phyloP scores from a whole-genome alignment of 164 flowering plant species.

The Vitis amurensis region DNA sequence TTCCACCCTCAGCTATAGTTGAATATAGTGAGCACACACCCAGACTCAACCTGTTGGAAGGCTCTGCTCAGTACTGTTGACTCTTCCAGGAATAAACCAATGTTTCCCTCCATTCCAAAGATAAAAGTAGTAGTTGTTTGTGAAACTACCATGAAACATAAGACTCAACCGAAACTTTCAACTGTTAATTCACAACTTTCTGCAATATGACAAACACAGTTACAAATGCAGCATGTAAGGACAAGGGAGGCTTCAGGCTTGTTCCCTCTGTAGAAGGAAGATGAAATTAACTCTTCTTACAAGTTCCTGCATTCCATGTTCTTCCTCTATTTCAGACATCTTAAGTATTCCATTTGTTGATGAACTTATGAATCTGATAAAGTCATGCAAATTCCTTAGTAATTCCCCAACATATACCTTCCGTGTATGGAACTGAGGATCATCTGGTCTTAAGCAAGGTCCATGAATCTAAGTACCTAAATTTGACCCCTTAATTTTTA shows the following conservation, averaged over 20 bases:
- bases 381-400: no score
- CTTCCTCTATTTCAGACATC: neutral
- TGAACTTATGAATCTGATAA: neutral
- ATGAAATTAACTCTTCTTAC: neutral
- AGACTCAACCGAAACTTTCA: no score
- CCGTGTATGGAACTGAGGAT: no score
- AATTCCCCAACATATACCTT: no score
- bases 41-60: constrained; percentile 29
- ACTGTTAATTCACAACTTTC: neutral
- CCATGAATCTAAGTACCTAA: no score
- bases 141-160: neutral
- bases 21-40: constrained; percentile 53
- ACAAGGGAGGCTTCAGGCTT: neutral
- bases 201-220: neutral
- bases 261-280: neutral
- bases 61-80: constrained; percentile 24
- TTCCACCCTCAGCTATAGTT: constrained; percentile 84
- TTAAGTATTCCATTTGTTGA: neutral
- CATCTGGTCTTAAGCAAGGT: no score
- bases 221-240: neutral
- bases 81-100: neutral
- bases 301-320: neutral
- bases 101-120: neutral
- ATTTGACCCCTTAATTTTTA: no score
- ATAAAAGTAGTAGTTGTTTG: neutral